Evolutionary conservation across 352 stramenopile species (phyloP), one percentile per base, ranked within the genome.

Genomic region (Phytophthora rubi): DNA sequence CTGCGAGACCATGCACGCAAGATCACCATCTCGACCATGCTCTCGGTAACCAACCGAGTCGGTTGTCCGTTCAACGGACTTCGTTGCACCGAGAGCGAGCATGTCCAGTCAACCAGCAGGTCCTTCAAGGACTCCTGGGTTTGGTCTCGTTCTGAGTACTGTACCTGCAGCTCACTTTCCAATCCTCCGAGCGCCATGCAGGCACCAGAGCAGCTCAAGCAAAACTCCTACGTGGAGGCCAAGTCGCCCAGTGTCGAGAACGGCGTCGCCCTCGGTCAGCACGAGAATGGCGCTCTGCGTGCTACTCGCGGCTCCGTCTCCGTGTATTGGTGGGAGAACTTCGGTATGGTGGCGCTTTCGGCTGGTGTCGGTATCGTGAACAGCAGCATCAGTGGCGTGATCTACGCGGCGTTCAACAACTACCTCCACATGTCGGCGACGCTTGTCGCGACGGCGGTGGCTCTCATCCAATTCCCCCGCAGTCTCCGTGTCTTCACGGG

Each of bases 371-470:
- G 82, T 21, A 58, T 88, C 51, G 68, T 90, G 21, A 83, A 86
- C 70, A 83, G 80, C 28, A 75, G 67, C 49, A 71, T 82, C 47
- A 64, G 57, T 59, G 79, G 76, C 26, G 74, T 82, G n/a, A 73
- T 89, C 62, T 89, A 89, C 68, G 60, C 83, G 15, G 74, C 87
- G 52, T 68, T 91, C 16, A 87, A 83, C 70, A 86, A 88, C 53
- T 90, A 89, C 64, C 70, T 89, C 26, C 75, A 86, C 73, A 87
- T 89, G 77, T 84, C 80, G 16, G 81, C 75, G 1, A 88, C 70
- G 37, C 70, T 86, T 2, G 71, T 79, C 28, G 71, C 82, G 13
- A 85, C 82, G 6, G 82, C 81, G 2, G 71, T 77, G 42, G 82
- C 75, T 26, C 80, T 90, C 49, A 77, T 89, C 45, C 64, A 70